Evolutionary conservation across 1,139 yeast species (phyloP).

Genomic region (Candida sp.): DNA sequence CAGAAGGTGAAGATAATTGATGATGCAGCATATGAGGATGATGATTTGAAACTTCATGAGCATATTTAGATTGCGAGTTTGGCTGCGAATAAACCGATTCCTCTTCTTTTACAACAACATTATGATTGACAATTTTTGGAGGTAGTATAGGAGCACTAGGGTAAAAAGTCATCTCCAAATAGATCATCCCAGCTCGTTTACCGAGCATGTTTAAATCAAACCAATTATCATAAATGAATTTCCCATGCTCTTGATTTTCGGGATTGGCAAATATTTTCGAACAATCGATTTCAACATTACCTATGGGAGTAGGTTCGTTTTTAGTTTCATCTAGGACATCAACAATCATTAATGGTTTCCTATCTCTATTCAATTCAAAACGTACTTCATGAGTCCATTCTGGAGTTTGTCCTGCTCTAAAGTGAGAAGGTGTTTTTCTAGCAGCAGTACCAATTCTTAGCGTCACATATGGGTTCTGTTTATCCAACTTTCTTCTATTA

Average conservation of each 20-base stretch:
- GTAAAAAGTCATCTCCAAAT: slow-evolving; percentile 88
- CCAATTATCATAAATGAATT: slow-evolving; percentile 77
- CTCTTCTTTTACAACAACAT: background rate
- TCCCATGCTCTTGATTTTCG: slow-evolving; percentile 58
- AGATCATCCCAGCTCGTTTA: slow-evolving; percentile 86
- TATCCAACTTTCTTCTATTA: slow-evolving; percentile 76
- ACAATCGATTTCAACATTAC: slow-evolving; percentile 77
- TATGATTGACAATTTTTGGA: slow-evolving; percentile 26
- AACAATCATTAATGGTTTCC: slow-evolving; percentile 60
- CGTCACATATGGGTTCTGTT: slow-evolving; percentile 86
- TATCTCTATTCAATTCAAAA: slow-evolving; percentile 60
- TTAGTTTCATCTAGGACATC: slow-evolving; percentile 87
- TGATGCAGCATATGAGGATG: too few relatives aligned
- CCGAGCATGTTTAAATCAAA: slow-evolving; percentile 64
- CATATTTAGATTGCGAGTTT: background rate
- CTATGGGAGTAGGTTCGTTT: slow-evolving; percentile 81
- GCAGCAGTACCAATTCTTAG: slow-evolving; percentile 80
- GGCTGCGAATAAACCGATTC: background rate
- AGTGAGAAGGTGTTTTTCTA: slow-evolving; percentile 66
- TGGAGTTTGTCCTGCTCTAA: slow-evolving; percentile 91
- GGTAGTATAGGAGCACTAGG: slow-evolving; percentile 56
- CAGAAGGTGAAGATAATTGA: too few relatives aligned
- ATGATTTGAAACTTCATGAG: background rate
- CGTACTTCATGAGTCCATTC: slow-evolving; percentile 79
- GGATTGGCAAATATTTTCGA: slow-evolving; percentile 54